Evolutionary conservation across 208 protist species (phyloP).

Genomic region (Wallacemonas sp.): DNA sequence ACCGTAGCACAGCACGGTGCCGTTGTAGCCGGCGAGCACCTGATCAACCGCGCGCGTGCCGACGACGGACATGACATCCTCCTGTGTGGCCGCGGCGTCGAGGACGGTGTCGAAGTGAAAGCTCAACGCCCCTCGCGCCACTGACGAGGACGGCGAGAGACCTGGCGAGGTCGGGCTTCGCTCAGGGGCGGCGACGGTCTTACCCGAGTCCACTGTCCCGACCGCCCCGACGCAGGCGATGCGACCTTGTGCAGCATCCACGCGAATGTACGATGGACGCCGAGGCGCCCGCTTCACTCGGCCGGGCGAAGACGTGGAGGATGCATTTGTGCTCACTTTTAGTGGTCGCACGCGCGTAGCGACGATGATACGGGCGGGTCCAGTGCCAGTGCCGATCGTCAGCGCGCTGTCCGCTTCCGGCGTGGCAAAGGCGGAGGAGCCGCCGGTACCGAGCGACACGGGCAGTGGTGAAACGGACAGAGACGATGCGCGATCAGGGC

Average conservation of each 20-base stretch:
- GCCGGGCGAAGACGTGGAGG: background rate
- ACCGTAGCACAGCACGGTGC: slow-evolving; percentile 89
- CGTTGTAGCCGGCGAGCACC: slow-evolving; percentile 78
- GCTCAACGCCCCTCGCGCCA: slow-evolving; percentile 8
- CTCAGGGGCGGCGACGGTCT: slow-evolving; percentile 2
- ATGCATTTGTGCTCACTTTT: background rate
- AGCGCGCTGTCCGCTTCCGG: background rate
- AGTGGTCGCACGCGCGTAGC: slow-evolving; percentile 48
- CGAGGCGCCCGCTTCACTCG: background rate
- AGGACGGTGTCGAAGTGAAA: slow-evolving; percentile 81
- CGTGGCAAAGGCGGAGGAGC: no score
- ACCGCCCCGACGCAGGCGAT: slow-evolving; percentile 33
- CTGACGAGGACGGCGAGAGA: background rate
- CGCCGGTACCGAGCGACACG: no score
- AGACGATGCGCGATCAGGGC: background rate
- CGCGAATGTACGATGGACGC: slow-evolving; percentile 24
- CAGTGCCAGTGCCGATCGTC: background rate
- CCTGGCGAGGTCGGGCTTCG: background rate
- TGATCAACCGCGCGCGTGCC: slow-evolving; percentile 52
- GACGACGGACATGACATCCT: slow-evolving; percentile 66
- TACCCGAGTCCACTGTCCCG: background rate
- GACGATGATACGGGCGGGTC: slow-evolving; percentile 28
- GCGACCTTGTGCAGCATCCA: slow-evolving; percentile 14
- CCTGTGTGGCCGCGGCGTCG: slow-evolving; percentile 50
- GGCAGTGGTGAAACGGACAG: background rate